A percentile compares a stretch with the other conserved stretches of the same genome.
Conservation (phyloP, 768 basidiomycete species). For the Kockovaella imperatae region DNA sequence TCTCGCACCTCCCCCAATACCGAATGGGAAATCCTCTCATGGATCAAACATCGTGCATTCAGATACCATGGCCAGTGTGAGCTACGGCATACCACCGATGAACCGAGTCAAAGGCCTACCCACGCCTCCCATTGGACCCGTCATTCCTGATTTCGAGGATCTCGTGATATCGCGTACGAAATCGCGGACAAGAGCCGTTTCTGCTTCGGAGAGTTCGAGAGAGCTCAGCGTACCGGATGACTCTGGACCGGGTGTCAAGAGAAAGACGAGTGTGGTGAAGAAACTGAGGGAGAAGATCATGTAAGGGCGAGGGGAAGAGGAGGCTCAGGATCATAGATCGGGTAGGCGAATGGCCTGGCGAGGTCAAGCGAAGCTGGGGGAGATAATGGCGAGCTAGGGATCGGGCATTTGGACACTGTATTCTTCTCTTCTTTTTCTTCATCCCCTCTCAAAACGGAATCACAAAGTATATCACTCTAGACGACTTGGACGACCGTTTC, state of each 20-base stretch:
- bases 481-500: no score
- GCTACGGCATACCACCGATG: no score
- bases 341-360: no score
- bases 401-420: no score
- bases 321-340: no score
- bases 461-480: no score
- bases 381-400: no score
- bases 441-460: no score
- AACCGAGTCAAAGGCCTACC: conserved; percentile 28
- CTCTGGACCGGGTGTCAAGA: conserved; percentile 20
- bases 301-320: no score
- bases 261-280: conserved; percentile 42
- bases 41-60: conserved; percentile 1
- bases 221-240: not conserved
- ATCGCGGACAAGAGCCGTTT: not conserved
- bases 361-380: no score
- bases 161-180: conserved; percentile 7
- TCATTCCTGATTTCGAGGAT: conserved; percentile 41
- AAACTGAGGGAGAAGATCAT: conserved; percentile 41
- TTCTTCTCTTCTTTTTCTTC: no score
- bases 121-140: conserved; percentile 38
- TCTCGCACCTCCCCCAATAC: not conserved
- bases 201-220: not conserved
- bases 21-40: conserved; percentile 1
- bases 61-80: no score